These are phyloP conservation scores for Dimocarpus longan DNA, from an alignment of 345 rosid species.

Conservation along the genomic window DNA sequence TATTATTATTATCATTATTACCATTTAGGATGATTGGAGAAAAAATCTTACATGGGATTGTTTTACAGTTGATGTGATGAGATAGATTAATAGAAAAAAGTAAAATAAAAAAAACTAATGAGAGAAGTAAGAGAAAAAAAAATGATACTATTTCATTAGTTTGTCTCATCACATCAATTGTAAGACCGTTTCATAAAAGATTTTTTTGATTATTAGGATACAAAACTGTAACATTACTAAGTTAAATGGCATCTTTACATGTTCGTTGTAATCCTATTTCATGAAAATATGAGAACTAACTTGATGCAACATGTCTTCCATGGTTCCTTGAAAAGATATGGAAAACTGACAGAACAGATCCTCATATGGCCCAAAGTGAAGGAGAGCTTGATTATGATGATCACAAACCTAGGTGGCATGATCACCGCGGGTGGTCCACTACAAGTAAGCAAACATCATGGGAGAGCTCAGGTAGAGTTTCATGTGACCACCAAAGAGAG, in stretches of 20 bases:
- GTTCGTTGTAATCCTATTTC: not conserved
- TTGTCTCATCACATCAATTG: too few species aligned
- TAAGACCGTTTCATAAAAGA: too few species aligned
- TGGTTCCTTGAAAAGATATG: slow-evolving; percentile 42
- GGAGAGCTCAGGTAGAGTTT: slow-evolving; percentile 47
- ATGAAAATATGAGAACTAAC: not conserved
- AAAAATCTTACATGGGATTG: too few species aligned
- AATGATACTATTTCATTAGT: too few species aligned
- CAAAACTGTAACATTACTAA: too few species aligned
- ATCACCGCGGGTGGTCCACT: slow-evolving; percentile 26
- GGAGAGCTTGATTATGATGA: slow-evolving; percentile 46
- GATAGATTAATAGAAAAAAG: too few species aligned
- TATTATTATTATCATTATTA: too few species aligned
- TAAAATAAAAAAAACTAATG: too few species aligned
- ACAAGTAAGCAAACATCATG: slow-evolving; percentile 25
- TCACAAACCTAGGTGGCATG: slow-evolving; percentile 33
- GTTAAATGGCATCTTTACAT: not conserved
- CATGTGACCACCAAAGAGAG: slow-evolving; percentile 61
- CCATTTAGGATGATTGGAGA: too few species aligned
- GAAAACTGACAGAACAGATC: slow-evolving; percentile 35
- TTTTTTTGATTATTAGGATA: too few species aligned
- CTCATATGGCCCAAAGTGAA: slow-evolving; percentile 43
- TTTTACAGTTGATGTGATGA: too few species aligned
- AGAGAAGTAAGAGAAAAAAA: too few species aligned
- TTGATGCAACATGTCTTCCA: not conserved